A percentile compares a stretch with the other conserved stretches of the same genome.
phyloP scores from a whole-genome alignment of 106 monocot genomes.

The Gastrodia elata region DNA sequence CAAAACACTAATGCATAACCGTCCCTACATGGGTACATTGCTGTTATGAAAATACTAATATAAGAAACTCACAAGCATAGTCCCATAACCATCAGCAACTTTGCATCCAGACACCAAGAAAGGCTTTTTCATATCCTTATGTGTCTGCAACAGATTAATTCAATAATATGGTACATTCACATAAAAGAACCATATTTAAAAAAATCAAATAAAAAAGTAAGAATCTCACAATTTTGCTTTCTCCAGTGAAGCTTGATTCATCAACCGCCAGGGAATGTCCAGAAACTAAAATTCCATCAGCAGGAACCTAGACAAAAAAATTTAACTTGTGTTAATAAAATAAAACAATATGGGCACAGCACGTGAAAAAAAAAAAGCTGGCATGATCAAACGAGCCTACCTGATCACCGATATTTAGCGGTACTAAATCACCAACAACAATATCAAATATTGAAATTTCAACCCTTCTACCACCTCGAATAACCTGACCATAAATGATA shows the following conservation, averaged over 20 bases:
- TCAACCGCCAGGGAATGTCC: constrained; percentile 86
- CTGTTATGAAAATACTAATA: background rate
- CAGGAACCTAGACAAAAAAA: constrained; percentile 57
- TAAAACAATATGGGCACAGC: background rate
- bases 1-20: background rate
- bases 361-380: background rate
- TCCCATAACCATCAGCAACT: constrained; percentile 97
- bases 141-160: constrained; percentile 36
- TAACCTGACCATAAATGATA: constrained; percentile 34
- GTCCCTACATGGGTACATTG: background rate
- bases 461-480: constrained; percentile 60
- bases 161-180: background rate
- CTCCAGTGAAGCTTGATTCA: constrained; percentile 98
- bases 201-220: background rate
- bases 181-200: background rate
- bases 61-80: constrained; percentile 64
- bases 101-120: constrained; percentile 99
- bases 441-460: constrained; percentile 66
- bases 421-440: constrained; percentile 74
- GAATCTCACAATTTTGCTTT: constrained; percentile 76
- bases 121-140: constrained; percentile 72
- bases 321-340: background rate
- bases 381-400: constrained; percentile 16
- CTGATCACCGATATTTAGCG: constrained; percentile 84
- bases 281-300: constrained; percentile 72